These are phyloP conservation scores for Climacium dendroides DNA, from an alignment of 225 moss, liverwort and hornwort genomes.

Conservation along the genomic window DNA sequence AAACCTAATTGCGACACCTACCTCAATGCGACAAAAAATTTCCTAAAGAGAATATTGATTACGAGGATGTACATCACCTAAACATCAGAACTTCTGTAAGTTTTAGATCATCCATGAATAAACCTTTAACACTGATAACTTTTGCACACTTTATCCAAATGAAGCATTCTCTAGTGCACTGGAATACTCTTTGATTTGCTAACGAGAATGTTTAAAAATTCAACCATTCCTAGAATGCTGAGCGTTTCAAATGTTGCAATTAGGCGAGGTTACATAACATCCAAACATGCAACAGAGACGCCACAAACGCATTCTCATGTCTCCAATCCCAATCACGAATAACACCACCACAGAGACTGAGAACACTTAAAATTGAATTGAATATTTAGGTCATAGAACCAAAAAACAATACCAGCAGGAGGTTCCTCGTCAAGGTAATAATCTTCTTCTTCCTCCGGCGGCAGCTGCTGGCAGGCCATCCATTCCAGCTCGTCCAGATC, in stretches of 20 bases:
- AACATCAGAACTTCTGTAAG: neutral
- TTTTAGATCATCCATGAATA: neutral
- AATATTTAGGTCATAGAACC: neutral
- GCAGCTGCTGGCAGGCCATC: constrained; percentile 66
- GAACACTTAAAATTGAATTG: neutral
- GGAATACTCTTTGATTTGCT: neutral
- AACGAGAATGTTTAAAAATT: neutral
- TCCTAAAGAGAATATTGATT: neutral
- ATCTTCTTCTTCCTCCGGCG: constrained; percentile 33
- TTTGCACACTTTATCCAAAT: neutral
- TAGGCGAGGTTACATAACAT: neutral
- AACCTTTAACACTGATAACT: neutral
- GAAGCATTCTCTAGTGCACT: neutral
- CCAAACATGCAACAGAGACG: neutral
- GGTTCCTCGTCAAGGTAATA: constrained; percentile 10
- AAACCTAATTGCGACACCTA: neutral
- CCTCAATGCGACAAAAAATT: neutral
- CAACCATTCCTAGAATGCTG: neutral
- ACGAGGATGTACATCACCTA: neutral
- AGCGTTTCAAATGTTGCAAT: neutral
- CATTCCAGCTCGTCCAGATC: constrained; percentile 78
- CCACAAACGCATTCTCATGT: neutral
- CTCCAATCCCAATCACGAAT: neutral
- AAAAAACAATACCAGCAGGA: constrained; percentile 7
- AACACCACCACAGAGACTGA: neutral